Percentiles rank a stretch among this genome's conserved stretches.
These are phyloP conservation scores for Coniosporium apollinis DNA, from an alignment of 495 filamentous ascomycete genomes.

Conservation along the genomic window DNA sequence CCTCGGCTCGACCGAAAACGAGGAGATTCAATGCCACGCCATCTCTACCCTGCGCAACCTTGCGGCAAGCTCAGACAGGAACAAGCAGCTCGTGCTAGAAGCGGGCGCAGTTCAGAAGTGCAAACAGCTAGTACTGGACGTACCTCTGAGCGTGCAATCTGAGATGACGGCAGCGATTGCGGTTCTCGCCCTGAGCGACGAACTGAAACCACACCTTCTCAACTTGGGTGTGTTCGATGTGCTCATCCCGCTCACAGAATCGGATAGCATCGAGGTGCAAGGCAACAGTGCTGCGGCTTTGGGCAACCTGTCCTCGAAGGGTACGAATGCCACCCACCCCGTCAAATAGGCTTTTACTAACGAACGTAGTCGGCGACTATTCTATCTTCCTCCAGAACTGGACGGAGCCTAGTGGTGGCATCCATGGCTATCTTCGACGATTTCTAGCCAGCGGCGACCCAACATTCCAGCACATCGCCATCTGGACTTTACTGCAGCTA, in stretches of 20 bases:
- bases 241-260: slow-evolving; percentile 84
- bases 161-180: slow-evolving; percentile 99
- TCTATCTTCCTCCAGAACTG: slow-evolving; percentile 89
- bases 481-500: slow-evolving; percentile 92
- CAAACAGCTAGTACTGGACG: slow-evolving; percentile 87
- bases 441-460: slow-evolving; percentile 90
- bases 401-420: slow-evolving; percentile 80
- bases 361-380: slow-evolving; percentile 74
- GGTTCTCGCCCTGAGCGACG: slow-evolving; percentile 89
- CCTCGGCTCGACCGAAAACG: slow-evolving; percentile 87
- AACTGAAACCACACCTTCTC: slow-evolving; percentile 82
- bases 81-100: slow-evolving; percentile 90
- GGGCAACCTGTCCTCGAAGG: slow-evolving; percentile 93
- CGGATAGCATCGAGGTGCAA: slow-evolving; percentile 92
- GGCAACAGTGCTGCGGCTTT: slow-evolving; percentile 93
- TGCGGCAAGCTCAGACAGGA: slow-evolving; percentile 88
- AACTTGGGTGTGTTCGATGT: slow-evolving; percentile 93
- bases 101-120: slow-evolving; percentile 96
- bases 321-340: slow-evolving; percentile 36
- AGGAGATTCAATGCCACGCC: slow-evolving; percentile 97
- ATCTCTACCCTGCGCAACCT: slow-evolving; percentile 94
- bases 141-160: slow-evolving; percentile 86
- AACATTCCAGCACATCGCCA: slow-evolving; percentile 97
- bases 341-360: background rate
- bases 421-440: slow-evolving; percentile 82